These are phyloP conservation scores for Pseudocercospora pini-densiflorae DNA, from an alignment of 2,329 filamentous ascomycete genomes.

Conservation along the genomic window DNA sequence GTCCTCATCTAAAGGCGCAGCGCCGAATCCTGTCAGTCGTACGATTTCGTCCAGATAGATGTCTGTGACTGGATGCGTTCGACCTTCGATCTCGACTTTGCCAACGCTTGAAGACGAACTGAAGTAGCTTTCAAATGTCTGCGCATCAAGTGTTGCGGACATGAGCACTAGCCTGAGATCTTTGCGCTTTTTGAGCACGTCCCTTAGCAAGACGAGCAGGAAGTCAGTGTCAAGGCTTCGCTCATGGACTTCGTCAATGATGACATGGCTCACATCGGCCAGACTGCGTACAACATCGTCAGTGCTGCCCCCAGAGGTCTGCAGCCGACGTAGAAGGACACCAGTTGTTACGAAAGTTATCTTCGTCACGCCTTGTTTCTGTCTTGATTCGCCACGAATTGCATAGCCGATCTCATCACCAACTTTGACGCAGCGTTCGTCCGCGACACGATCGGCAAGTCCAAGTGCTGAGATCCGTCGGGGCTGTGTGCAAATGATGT, in stretches of 20 bases:
- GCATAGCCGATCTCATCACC: conserved; percentile 90
- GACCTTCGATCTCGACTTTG: conserved; percentile 81
- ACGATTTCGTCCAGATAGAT: conserved; percentile 89
- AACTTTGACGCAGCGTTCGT: conserved; percentile 80
- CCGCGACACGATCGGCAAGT: conserved; percentile 90
- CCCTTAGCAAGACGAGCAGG: conserved; percentile 80
- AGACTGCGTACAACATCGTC: conserved; percentile 82
- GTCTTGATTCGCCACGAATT: conserved; percentile 87
- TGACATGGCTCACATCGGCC: conserved; percentile 89
- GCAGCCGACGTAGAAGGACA: conserved; percentile 86
- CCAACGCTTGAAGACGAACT: conserved; percentile 62
- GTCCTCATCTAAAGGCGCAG: conserved; percentile 48
- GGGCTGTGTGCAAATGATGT: conserved; percentile 95
- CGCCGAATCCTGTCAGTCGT: conserved; percentile 72
- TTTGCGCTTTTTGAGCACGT: conserved; percentile 74
- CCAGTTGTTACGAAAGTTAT: conserved; percentile 97
- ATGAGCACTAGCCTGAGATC: conserved; percentile 92
- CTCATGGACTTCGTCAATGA: conserved; percentile 97
- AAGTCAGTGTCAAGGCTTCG: conserved; percentile 95
- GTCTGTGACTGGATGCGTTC: conserved; percentile 88
- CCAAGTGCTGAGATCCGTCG: conserved; percentile 92
- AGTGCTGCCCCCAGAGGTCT: conserved; percentile 80
- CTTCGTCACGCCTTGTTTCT: conserved; percentile 71
- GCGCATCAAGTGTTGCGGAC: conserved; percentile 92
- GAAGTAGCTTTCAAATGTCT: conserved; percentile 85